Evolutionary conservation across 2,329 filamentous ascomycete genomes (phyloP).

Genomic region (Nemania abortiva): DNA sequence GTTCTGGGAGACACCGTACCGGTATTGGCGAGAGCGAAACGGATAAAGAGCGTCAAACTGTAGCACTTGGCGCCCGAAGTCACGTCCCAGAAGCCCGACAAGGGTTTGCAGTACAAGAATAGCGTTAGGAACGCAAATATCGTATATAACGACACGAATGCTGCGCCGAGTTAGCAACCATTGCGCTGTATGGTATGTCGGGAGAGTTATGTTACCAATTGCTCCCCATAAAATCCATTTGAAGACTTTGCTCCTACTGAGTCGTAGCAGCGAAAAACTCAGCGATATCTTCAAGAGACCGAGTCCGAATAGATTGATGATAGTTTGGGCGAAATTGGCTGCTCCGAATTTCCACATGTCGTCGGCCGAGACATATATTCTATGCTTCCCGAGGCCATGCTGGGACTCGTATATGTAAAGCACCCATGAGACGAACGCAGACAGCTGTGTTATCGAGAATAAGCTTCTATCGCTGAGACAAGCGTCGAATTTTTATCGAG

Average conservation of each 20-base stretch:
- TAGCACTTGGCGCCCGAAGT: slow-evolving; percentile 32
- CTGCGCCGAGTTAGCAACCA: slow-evolving; percentile 26
- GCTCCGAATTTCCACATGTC: slow-evolving; percentile 55
- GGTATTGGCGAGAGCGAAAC: slow-evolving; percentile 42
- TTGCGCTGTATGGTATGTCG: background rate
- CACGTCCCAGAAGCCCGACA: slow-evolving; percentile 40
- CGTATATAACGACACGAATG: slow-evolving; percentile 39
- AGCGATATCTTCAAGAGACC: slow-evolving; percentile 61
- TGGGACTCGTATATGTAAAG: slow-evolving; percentile 58
- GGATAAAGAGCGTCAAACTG: slow-evolving; percentile 38
- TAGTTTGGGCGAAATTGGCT: slow-evolving; percentile 59
- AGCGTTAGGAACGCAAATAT: slow-evolving; percentile 40
- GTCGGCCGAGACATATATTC: slow-evolving; percentile 50
- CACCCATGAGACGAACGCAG: slow-evolving; percentile 48
- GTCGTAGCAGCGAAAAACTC: slow-evolving; percentile 58
- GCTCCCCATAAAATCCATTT: slow-evolving; percentile 32
- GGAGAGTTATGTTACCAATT: slow-evolving; percentile 27
- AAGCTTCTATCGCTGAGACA: slow-evolving; percentile 1
- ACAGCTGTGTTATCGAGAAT: slow-evolving; percentile 41
- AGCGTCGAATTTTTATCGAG: background rate
- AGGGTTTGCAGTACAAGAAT: slow-evolving; percentile 40
- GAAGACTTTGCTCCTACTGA: slow-evolving; percentile 44
- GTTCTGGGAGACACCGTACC: slow-evolving; percentile 17
- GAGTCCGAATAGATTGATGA: slow-evolving; percentile 58
- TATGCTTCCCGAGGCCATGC: slow-evolving; percentile 62